A percentile compares a stretch with the other conserved stretches of the same genome.
Evolutionary conservation across 225 moss, liverwort and hornwort genomes (phyloP).

Genomic region (Climacium dendroides): DNA sequence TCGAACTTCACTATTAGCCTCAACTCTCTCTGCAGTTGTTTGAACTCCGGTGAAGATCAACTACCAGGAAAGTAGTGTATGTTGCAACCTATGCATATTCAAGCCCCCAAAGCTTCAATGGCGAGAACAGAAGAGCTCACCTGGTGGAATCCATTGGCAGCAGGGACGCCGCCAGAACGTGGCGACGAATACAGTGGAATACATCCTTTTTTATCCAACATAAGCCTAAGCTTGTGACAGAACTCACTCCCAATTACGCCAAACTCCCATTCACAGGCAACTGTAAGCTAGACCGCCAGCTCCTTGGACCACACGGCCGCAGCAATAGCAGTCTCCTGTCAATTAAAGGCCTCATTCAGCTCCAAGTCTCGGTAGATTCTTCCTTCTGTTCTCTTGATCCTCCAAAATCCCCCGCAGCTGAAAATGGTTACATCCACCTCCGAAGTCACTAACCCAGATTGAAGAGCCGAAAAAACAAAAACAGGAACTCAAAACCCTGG

Average conservation of each 20-base stretch:
- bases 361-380: background rate
- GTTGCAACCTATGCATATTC: background rate
- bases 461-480: background rate
- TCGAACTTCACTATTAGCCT: background rate
- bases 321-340: background rate
- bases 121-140: background rate
- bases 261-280: background rate
- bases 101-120: background rate
- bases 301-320: background rate
- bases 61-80: background rate
- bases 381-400: background rate
- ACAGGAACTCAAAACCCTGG: background rate
- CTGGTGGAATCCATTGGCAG: constrained; percentile 36
- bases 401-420: background rate
- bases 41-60: background rate
- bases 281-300: background rate
- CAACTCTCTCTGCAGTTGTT: background rate
- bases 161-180: constrained; percentile 1
- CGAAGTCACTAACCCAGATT: background rate
- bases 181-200: background rate
- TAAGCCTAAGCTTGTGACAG: constrained; percentile 5
- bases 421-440: background rate
- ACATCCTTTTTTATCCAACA: constrained; percentile 36
- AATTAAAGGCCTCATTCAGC: constrained; percentile 13
- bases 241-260: background rate